Conservation (phyloP, 139 green algal genomes). For the Coelastrella sp. region DNA sequence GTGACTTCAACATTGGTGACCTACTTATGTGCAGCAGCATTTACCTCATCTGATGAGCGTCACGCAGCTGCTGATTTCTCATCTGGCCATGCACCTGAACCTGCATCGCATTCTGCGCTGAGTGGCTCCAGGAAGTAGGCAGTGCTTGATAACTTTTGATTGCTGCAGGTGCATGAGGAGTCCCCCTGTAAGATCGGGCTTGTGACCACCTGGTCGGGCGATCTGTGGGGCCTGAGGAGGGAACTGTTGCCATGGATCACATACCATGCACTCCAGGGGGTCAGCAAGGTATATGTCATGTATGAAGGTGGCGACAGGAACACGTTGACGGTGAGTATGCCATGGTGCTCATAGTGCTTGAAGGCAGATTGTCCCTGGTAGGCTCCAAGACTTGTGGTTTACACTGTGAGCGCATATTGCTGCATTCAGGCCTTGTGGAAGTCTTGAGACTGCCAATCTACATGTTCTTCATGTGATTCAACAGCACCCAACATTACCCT, state of each 20-base stretch:
- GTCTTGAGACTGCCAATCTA: too few relatives aligned
- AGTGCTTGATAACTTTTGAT: not conserved
- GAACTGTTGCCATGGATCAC: conserved; percentile 70
- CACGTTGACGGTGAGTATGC: conserved; percentile 2
- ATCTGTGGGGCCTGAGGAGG: conserved; percentile 57
- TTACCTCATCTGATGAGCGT: too few relatives aligned
- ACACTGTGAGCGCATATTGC: too few relatives aligned
- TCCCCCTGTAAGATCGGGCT: conserved; percentile 44
- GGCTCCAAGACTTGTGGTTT: too few relatives aligned
- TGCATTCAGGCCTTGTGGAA: too few relatives aligned
- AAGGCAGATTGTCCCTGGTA: not conserved
- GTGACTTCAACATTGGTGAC: not conserved
- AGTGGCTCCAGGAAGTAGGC: not conserved
- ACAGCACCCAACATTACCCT: too few relatives aligned
- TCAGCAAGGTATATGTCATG: conserved; percentile 62
- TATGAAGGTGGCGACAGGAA: conserved; percentile 63
- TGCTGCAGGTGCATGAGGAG: conserved; percentile 7
- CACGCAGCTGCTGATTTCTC: too few relatives aligned
- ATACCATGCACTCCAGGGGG: conserved; percentile 66
- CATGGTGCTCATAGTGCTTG: too few relatives aligned
- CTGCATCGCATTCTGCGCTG: too few relatives aligned
- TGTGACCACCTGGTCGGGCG: conserved; percentile 53
- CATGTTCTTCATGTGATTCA: too few relatives aligned
- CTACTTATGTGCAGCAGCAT: not conserved
- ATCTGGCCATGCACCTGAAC: too few relatives aligned